Evolutionary conservation across 352 stramenopile genomes (phyloP), one percentile per base, ranked within the genome.

Genomic region (Pythium volutum): DNA sequence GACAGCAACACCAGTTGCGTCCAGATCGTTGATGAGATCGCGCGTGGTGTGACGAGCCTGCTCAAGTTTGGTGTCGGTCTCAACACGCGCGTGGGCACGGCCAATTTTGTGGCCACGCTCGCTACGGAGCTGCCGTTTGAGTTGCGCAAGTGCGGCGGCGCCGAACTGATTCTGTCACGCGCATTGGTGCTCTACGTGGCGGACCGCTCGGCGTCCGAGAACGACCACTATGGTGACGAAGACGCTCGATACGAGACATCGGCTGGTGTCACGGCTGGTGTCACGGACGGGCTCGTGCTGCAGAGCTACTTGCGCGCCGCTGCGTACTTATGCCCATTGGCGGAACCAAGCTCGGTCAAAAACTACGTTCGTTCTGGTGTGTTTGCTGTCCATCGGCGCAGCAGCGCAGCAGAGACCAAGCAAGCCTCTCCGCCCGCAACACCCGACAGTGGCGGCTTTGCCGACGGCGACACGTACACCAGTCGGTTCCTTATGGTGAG

Each of bases 61-160:
- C 67, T 93, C 16, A 81, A 86, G 56, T 90, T 88, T 48, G 84
- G 84, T 11, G 84, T 93, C 0, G 84, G 84, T 12, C 77, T 93
- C 27, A 93, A 93, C 55, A 93, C 84, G 5, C 82, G 81, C 18
- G 84, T 92, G 18, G 84, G 84, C 5, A 79, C 80, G 18, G 84
- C 84, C 27, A 93, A 89, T 62, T 93, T 91, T 63, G 76, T 84
- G 18, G 78, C 76, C n/a, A 81, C 79, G 3, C 65, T 93, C 0
- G 79, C 84, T 11, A 70, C 69, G 0, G 82, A 93, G 23, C 55
- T 93, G 34, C 74, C 82, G 1, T 87, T 84, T 31, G 84, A 93
- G 71, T 58, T 93, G 33, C 80, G 80, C 11, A 86, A 88, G 23
- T 84, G 79, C 51, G 73, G 74, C 6, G 84, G 75, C 5, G 77